Base-by-base conservation (phyloP, 345 rosid genomes). In the Brassica incana region DNA sequence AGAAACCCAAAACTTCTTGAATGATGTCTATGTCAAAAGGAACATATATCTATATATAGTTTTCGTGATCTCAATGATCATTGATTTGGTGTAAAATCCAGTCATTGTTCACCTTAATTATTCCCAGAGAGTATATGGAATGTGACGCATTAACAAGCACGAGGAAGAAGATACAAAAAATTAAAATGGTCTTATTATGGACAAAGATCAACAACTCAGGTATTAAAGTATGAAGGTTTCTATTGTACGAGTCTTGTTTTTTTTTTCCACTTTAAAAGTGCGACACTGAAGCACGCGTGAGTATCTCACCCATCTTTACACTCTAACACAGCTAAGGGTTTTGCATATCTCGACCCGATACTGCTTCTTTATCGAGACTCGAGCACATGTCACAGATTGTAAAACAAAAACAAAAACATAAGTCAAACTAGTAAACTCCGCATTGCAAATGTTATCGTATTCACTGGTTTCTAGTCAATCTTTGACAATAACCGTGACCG, bases 321-420 rank as follows among this genome's bases (percentile, higher is more conserved):
- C 7, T 14, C 56, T 45, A 45, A 45, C 56, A 14, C 56, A 12
- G 56, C 56, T 48, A 2, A 4, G 56, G 56, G 56, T 14, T 48
- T 45, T 10, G 43, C 50, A 43, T 43, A 0, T 43, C 3, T 43
- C 50, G 14, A 10, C 3, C 12, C 14, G 14, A 43, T 43, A 3
- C 50, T 43, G 50, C 50, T 43, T 43, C 90, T 61, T 97, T 97
- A 48, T 92, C 97, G 95, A 81, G 29, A 70, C 81, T 0, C 97
- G 92, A 38, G 97, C 87, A 66, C 95, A 95, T 95, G 64, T 50
- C 18, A 69, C 38, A 75, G 3, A 48, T 61, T 33, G 1, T 16
- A 25, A 45, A 81, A 73, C 35, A 27, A 15, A 45, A 81, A 73
- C 40, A 77, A 58, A 59, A 35, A 15, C 77, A 43, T 10, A 56